phyloP scores from a whole-genome alignment of 306 rosid species.

The Datisca glomerata region DNA sequence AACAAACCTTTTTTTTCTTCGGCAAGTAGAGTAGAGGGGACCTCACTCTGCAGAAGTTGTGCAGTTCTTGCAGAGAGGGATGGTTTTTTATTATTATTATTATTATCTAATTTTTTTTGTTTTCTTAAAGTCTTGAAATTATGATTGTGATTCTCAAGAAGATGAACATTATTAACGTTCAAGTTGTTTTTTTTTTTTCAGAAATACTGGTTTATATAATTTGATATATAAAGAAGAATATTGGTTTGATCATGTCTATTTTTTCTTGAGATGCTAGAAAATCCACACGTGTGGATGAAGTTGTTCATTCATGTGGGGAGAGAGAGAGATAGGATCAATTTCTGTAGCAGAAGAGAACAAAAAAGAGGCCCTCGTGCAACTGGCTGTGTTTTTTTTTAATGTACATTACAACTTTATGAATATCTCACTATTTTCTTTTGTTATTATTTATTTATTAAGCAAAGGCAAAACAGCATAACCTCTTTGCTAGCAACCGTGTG shows the following conservation, averaged over 20 bases:
- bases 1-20: slow-evolving; percentile 7
- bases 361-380: slow-evolving; percentile 95
- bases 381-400: slow-evolving; percentile 36
- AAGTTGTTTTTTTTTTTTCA: no score
- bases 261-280: no score
- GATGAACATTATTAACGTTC: no score
- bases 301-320: not conserved
- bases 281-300: not conserved
- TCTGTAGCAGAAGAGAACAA: slow-evolving; percentile 46
- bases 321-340: slow-evolving; percentile 2
- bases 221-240: no score
- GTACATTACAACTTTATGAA: slow-evolving; percentile 36
- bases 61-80: not conserved
- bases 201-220: no score
- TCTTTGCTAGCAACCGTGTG: slow-evolving; percentile 30
- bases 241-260: no score
- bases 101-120: slow-evolving; percentile 1
- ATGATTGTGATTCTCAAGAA: slow-evolving; percentile 31
- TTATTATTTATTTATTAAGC: slow-evolving; percentile 3
- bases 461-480: slow-evolving; percentile 16
- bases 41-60: slow-evolving; percentile 7
- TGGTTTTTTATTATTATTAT: not conserved
- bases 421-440: not conserved
- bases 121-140: slow-evolving; percentile 22
- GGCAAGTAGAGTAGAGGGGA: slow-evolving; percentile 1